Percentiles rank a stretch among this genome's conserved stretches.
Conservation (phyloP, 2,329 filamentous ascomycete genomes). For the Dactylellina parvicollis region DNA sequence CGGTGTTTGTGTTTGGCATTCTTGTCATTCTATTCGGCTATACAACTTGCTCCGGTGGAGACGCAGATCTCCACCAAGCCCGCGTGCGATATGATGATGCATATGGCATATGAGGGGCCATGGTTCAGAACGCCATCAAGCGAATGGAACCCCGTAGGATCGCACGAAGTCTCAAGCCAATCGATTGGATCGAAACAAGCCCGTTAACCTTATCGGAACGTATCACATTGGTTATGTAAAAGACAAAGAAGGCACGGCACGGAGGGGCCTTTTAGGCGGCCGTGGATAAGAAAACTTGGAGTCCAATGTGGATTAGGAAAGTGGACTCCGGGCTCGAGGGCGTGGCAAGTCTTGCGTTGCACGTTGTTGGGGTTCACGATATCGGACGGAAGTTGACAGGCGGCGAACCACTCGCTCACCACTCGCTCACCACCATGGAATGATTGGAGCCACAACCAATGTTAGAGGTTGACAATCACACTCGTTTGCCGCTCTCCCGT, state of each 20-base stretch:
- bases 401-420: slow-evolving; percentile 1
- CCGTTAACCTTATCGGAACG: slow-evolving; percentile 24
- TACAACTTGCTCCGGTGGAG: neutral
- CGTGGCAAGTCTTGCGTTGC: slow-evolving; percentile 36
- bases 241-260: slow-evolving; percentile 30
- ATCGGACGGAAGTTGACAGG: slow-evolving; percentile 17
- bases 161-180: slow-evolving; percentile 25
- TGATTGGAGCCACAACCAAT: slow-evolving; percentile 14
- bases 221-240: slow-evolving; percentile 34
- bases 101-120: slow-evolving; percentile 29
- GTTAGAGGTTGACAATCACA: slow-evolving; percentile 19
- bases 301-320: slow-evolving; percentile 46
- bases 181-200: slow-evolving; percentile 12
- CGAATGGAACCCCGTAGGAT: slow-evolving; percentile 17
- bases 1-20: neutral
- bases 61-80: slow-evolving; percentile 8
- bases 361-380: slow-evolving; percentile 12
- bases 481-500: slow-evolving; percentile 51
- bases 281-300: slow-evolving; percentile 27
- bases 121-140: slow-evolving; percentile 43
- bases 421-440: slow-evolving; percentile 8
- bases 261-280: slow-evolving; percentile 32
- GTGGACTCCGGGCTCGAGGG: slow-evolving; percentile 29
- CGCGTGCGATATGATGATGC: slow-evolving; percentile 26
- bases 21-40: neutral